Evolutionary conservation across 192 early-diverging fungal genomes (phyloP).

Genomic region (Radiomyces spectabilis): DNA sequence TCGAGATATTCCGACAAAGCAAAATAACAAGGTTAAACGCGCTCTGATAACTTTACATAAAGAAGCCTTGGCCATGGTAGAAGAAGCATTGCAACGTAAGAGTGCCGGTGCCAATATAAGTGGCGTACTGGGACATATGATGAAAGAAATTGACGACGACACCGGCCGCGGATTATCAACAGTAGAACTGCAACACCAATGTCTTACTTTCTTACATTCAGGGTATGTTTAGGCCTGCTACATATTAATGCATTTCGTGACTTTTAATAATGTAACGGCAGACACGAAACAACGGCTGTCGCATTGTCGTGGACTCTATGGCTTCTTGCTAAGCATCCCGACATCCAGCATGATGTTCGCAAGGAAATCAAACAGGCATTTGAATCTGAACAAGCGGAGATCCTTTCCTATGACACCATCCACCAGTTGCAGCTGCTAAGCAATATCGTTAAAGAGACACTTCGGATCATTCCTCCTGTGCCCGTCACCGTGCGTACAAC

Average conservation of each 20-base stretch:
- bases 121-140: constrained; percentile 34
- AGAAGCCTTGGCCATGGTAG: constrained; percentile 16
- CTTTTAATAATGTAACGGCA: too few species aligned
- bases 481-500: constrained; percentile 31
- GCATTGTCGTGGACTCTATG: constrained; percentile 34
- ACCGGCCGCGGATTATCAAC: constrained; percentile 22
- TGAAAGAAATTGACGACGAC: constrained; percentile 26
- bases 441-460: constrained; percentile 34
- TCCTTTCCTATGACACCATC: constrained; percentile 32
- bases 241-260: too few species aligned
- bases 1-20: constrained; percentile 4
- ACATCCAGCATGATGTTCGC: constrained; percentile 26
- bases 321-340: constrained; percentile 29
- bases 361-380: constrained; percentile 32
- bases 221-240: too few species aligned
- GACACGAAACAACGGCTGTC: constrained; percentile 39
- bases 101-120: too few species aligned
- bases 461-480: constrained; percentile 37
- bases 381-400: constrained; percentile 11
- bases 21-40: background rate
- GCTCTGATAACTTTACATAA: constrained; percentile 16
- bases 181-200: constrained; percentile 38
- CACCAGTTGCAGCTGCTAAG: constrained; percentile 33
- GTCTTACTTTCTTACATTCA: constrained; percentile 39
- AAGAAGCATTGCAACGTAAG: constrained; percentile 14